Evolutionary conservation across 768 basidiomycete genomes (phyloP), one percentile per base, ranked within the genome.

Genomic region (Trametes elegans): DNA sequence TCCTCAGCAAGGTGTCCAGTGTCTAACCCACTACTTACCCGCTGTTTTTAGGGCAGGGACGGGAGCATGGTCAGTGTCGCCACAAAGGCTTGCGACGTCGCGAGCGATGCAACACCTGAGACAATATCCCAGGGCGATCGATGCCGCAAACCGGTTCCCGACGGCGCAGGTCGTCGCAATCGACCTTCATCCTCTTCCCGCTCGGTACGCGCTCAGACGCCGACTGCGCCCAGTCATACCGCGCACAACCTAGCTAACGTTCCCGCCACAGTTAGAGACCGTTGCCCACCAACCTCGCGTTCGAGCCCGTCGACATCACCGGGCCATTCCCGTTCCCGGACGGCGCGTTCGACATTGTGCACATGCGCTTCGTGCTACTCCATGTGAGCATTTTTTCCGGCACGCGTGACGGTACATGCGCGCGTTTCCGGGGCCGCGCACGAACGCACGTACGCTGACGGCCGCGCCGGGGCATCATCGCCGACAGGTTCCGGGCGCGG

Each of bases 321-420:
- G 29, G 61, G 5, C 61, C 62, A 24, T 61, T 65, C 36, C 67
- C 65, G 1, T 68, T 63, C 32, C 34, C 59, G 5, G 38, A 47
- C 7, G 64, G 57, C 23, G 29, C 38, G 24, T 68, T 68, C 50
- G 67, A 68, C 53, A 42, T 65, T 26, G 49, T 68, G 13, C 67
- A 68, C 36, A 47, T 57, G 28, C 60, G 67, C 10, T 57, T 68
- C 35, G 61, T 65, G 8, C 56, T 66, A 7, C 50, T 62, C 21
- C 67, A 68, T 46, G 67, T 64, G 41, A 23, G 64, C 32, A n/a
- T 14, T 5, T 35, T 5, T 4, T 35, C 11, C 34, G 5, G 34
- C 5, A 5, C 11, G 13, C 13, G 11, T 11, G 11, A 13, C n/a
- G n/a, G n/a, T n/a, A n/a, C n/a, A n/a, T n/a, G n/a, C n/a, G n/a